Evolutionary conservation across 1,284 basidiomycete species (phyloP).

Genomic region (Caloboletus firmus): DNA sequence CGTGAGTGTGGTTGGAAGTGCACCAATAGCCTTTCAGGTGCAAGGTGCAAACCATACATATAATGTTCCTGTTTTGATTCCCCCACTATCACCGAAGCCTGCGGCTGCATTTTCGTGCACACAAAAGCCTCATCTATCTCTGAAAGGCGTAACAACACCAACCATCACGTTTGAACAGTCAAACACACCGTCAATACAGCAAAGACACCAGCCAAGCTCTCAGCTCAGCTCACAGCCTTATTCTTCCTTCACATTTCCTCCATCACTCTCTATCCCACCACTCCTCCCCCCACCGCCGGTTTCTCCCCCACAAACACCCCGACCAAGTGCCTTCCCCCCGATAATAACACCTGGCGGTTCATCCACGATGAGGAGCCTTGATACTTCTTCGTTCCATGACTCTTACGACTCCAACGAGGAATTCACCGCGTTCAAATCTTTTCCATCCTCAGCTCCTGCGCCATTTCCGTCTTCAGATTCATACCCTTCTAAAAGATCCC

Average conservation of each 20-base stretch:
- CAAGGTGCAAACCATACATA: background rate
- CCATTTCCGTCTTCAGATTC: constrained; percentile 5
- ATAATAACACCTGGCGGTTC: background rate
- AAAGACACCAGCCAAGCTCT: constrained; percentile 1
- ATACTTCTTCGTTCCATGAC: constrained; percentile 5
- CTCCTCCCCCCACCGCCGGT: constrained; percentile 33
- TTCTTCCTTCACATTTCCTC: constrained; percentile 8
- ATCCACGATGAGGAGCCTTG: background rate
- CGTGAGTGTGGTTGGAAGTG: background rate
- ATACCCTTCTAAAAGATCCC: constrained; percentile 12
- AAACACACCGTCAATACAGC: constrained; percentile 1
- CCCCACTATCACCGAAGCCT: constrained; percentile 19
- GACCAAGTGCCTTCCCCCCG: constrained; percentile 12
- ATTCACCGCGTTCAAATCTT: constrained; percentile 31
- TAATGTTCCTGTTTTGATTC: constrained; percentile 15
- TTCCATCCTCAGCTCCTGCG: constrained; percentile 14
- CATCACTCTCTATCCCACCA: constrained; percentile 25
- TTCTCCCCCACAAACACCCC: constrained; percentile 35
- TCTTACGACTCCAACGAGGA: constrained; percentile 30
- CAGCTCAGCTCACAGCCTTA: constrained; percentile 7
- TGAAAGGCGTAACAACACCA: background rate
- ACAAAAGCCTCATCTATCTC: constrained; percentile 3
- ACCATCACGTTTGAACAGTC: background rate
- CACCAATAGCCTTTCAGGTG: background rate
- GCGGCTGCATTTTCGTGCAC: constrained; percentile 2